Conservation (phyloP, 2,329 filamentous ascomycete genomes). For the Pleomassaria siparia region DNA sequence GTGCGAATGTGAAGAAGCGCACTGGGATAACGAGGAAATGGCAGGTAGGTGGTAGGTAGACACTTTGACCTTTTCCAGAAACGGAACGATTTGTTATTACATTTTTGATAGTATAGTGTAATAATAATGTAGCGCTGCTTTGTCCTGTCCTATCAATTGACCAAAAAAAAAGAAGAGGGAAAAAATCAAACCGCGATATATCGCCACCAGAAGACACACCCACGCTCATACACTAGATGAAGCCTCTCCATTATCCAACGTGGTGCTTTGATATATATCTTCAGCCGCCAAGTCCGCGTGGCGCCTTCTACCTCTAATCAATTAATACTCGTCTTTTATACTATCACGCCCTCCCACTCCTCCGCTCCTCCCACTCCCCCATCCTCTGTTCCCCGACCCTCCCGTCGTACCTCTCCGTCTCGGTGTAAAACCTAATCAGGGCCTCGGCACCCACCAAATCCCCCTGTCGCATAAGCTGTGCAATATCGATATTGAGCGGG, state of each 20-base stretch:
- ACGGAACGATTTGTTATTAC: no score
- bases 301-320: background rate
- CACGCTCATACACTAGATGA: background rate
- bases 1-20: no score
- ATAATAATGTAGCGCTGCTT: no score
- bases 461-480: conserved; percentile 67
- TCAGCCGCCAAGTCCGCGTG: background rate
- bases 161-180: no score
- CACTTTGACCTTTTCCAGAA: no score
- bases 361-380: background rate
- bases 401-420: conserved; percentile 50
- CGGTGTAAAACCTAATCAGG: conserved; percentile 72
- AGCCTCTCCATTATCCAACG: background rate
- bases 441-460: conserved; percentile 68
- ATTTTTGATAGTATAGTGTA: no score
- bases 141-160: no score
- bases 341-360: conserved; percentile 1
- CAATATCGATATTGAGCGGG: conserved; percentile 78
- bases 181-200: background rate
- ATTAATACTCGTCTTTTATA: background rate
- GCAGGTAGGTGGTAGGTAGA: no score
- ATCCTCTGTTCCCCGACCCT: conserved; percentile 7
- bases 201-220: background rate
- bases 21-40: no score
- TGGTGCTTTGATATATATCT: background rate